These are phyloP conservation scores for Candolleomyces efflorescens DNA, from an alignment of 768 basidiomycete genomes.

Conservation along the genomic window DNA sequence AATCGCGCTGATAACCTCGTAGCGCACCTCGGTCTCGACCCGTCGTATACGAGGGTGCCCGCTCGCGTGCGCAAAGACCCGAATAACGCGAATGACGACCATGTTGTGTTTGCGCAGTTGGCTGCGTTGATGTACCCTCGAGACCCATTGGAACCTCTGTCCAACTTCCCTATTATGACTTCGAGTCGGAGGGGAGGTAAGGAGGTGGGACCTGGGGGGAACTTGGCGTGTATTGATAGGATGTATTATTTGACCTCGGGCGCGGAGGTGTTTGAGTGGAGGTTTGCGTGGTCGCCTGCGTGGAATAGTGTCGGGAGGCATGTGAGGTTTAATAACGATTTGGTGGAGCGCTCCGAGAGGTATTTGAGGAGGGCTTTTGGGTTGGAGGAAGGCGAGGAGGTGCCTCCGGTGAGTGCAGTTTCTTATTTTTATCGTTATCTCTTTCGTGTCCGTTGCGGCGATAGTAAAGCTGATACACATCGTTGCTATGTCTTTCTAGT, in stretches of 20 bases:
- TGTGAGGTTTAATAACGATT: slow-evolving; percentile 1
- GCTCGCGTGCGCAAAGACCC: not conserved
- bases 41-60: slow-evolving; percentile 2
- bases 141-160: not conserved
- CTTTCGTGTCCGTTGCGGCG: too few relatives aligned
- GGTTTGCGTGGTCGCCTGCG: slow-evolving; percentile 4
- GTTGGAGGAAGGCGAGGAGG: not conserved
- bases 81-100: not conserved
- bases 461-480: not conserved
- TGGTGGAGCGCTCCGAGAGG: slow-evolving; percentile 2
- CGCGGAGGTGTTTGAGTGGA: slow-evolving; percentile 7
- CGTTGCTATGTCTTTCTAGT: slow-evolving; percentile 10
- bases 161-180: not conserved
- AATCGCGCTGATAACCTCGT: not conserved
- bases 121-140: slow-evolving; percentile 3
- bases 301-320: slow-evolving; percentile 8
- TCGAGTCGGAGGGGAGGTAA: not conserved
- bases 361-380: slow-evolving; percentile 7
- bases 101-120: slow-evolving; percentile 4
- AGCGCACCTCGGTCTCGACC: slow-evolving; percentile 6
- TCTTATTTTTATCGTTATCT: not conserved
- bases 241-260: slow-evolving; percentile 5
- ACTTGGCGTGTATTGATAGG: slow-evolving; percentile 8
- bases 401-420: not conserved
- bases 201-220: not conserved